Percentiles rank a stretch among this genome's conserved stretches.
Evolutionary conservation across 164 flowering plant genomes (phyloP).

Genomic region (Magnolia kwangsiensis): DNA sequence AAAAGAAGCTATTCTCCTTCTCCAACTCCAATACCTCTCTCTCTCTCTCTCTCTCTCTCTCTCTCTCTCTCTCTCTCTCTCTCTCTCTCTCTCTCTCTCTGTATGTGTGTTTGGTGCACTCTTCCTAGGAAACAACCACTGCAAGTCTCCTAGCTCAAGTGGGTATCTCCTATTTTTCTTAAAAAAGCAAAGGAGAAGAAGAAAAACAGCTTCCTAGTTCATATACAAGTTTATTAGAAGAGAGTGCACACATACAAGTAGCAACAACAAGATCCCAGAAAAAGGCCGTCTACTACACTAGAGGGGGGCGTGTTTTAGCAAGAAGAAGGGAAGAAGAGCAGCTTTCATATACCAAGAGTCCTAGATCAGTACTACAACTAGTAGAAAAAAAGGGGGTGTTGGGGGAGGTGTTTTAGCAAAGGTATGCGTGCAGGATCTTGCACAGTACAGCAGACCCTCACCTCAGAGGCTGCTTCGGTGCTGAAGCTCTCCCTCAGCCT

Average conservation of each 20-base stretch:
- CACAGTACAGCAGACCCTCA: conserved; percentile 91
- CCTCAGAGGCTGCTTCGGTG: conserved; percentile 89
- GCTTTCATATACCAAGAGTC: neutral
- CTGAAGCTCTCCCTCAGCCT: conserved; percentile 73
- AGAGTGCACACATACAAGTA: neutral
- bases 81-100: neutral
- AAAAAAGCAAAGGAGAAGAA: neutral
- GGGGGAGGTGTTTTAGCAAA: conserved; percentile 43
- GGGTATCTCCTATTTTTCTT: neutral
- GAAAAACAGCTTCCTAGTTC: neutral
- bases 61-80: neutral
- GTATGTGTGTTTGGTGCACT: neutral
- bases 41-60: neutral
- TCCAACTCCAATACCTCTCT: neutral
- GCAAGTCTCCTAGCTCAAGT: neutral
- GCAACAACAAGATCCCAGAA: neutral
- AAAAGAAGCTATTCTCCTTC: conserved; percentile 2
- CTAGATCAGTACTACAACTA: neutral
- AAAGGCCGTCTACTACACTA: neutral
- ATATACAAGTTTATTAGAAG: neutral
- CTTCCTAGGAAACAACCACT: neutral
- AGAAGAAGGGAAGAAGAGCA: neutral
- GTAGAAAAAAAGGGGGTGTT: conserved; percentile 32
- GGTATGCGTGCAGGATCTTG: conserved; percentile 86
- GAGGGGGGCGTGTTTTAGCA: neutral